Conservation (phyloP, 2,329 filamentous ascomycete species). For the Sarocladium kiliense region DNA sequence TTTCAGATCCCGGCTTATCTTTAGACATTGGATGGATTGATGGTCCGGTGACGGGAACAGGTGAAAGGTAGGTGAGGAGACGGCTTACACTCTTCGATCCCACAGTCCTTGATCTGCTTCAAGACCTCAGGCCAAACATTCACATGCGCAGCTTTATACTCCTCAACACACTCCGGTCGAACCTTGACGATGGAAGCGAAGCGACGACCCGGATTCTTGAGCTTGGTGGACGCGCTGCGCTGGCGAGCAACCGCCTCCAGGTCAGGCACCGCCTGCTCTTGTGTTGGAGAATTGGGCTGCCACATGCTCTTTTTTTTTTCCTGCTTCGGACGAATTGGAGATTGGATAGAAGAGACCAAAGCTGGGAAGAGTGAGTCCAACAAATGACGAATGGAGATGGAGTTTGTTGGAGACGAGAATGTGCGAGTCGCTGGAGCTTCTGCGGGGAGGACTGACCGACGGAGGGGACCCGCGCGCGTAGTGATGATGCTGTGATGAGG, state of each 20-base stretch:
- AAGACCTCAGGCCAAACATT: conserved; percentile 74
- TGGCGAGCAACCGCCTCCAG: not conserved
- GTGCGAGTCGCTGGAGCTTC: too few species aligned
- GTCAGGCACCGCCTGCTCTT: conserved; percentile 12
- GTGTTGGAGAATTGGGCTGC: conserved; percentile 17
- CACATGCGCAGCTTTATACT: conserved; percentile 71
- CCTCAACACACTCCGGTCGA: conserved; percentile 58
- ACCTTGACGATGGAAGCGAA: conserved; percentile 71
- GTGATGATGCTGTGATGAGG: too few species aligned
- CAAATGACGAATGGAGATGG: too few species aligned
- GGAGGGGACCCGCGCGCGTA: too few species aligned
- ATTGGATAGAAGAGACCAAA: not conserved
- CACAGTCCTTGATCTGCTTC: conserved; percentile 69
- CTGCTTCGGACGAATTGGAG: not conserved
- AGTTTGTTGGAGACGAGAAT: too few species aligned
- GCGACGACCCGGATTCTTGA: conserved; percentile 42
- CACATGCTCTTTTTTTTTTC: conserved; percentile 17
- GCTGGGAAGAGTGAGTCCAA: too few species aligned
- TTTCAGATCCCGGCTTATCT: too few species aligned
- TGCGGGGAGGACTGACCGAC: too few species aligned
- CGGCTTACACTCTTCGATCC: conserved; percentile 68
- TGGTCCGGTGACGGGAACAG: too few species aligned
- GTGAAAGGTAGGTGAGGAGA: too few species aligned
- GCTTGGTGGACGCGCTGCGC: conserved; percentile 2
- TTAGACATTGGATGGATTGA: too few species aligned